Conservation (phyloP, 495 filamentous ascomycete species). For the Barbatosphaeria neglecta region DNA sequence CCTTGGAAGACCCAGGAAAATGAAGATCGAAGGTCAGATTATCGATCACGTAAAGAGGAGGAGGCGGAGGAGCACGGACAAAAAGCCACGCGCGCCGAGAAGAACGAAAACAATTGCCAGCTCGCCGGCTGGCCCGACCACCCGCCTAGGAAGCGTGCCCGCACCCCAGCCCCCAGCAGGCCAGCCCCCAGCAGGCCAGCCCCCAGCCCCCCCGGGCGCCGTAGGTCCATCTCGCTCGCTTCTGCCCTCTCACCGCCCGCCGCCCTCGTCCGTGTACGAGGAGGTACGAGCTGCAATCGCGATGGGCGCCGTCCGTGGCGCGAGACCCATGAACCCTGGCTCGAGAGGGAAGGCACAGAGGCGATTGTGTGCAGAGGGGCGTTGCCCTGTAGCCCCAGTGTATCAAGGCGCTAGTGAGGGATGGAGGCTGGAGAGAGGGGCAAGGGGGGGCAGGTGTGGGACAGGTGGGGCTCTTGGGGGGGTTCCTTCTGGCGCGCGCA, state of each 20-base stretch:
- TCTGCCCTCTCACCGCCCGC: too few species aligned
- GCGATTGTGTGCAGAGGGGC: not conserved
- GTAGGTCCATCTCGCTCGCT: too few species aligned
- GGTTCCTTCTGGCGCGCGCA: too few species aligned
- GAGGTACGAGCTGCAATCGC: not conserved
- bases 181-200: too few species aligned
- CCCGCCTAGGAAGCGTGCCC: too few species aligned
- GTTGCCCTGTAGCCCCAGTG: not conserved
- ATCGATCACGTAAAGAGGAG: not conserved
- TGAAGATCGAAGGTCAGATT: too few species aligned
- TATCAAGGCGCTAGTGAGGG: not conserved
- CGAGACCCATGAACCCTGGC: not conserved
- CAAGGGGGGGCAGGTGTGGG: too few species aligned
- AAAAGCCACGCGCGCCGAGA: not conserved
- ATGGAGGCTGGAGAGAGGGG: not conserved
- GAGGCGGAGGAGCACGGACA: not conserved
- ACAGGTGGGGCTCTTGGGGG: too few species aligned
- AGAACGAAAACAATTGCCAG: not conserved
- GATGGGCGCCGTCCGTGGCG: not conserved
- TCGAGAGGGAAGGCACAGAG: not conserved
- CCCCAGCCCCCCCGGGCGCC: too few species aligned
- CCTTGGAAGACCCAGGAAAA: too few species aligned
- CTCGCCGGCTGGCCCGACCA: too few species aligned
- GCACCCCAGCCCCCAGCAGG: too few species aligned
- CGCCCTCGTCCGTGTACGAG: not conserved